These are phyloP conservation scores for Geotrichum carabidarum DNA, from an alignment of 1,139 yeast species.

Conservation along the genomic window DNA sequence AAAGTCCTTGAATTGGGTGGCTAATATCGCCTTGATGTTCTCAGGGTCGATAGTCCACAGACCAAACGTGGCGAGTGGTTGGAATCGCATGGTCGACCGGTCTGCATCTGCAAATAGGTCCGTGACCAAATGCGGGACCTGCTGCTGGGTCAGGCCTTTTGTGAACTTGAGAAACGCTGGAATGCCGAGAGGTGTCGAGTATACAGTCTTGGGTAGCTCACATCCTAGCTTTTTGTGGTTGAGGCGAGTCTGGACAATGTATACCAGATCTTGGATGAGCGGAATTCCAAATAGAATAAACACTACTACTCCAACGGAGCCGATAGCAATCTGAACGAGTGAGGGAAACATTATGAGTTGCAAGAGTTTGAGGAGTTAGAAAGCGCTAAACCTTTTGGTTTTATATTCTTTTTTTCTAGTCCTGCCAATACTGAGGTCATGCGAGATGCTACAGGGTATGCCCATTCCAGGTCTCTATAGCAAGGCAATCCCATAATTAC, in stretches of 20 bases:
- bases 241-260: background rate
- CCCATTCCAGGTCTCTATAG: too few species aligned
- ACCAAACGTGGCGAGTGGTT: conserved; percentile 4
- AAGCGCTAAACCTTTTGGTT: too few species aligned
- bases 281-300: background rate
- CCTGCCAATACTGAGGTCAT: too few species aligned
- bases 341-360: too few species aligned
- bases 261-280: background rate
- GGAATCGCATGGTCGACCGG: background rate
- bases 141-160: background rate
- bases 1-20: conserved; percentile 43
- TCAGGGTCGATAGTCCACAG: conserved; percentile 44
- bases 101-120: background rate
- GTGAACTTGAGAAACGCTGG: background rate
- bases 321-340: background rate
- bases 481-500: too few species aligned
- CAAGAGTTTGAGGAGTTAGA: too few species aligned
- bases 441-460: too few species aligned
- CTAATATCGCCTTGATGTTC: conserved; percentile 31
- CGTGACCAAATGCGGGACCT: background rate
- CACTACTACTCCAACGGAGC: background rate
- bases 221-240: background rate
- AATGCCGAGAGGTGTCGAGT: background rate
- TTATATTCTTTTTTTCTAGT: too few species aligned
- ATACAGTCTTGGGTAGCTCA: background rate